Base-by-base conservation (phyloP, 352 stramenopile genomes). In the Phytophthora uliginosa region DNA sequence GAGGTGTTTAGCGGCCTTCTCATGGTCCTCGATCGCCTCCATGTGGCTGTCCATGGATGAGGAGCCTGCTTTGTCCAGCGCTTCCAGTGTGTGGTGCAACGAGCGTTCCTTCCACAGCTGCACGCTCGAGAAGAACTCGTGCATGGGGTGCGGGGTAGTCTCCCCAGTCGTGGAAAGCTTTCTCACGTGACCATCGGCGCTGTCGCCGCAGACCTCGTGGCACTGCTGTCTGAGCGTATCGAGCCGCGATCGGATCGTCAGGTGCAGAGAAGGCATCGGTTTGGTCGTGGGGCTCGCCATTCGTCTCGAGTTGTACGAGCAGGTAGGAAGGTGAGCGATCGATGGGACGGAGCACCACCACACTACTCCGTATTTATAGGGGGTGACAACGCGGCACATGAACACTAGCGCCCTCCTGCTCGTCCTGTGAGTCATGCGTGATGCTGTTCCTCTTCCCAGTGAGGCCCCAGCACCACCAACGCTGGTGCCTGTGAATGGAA, bases 81-180 rank as follows among this genome's bases (percentile, higher is more conserved):
- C 63, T 52, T 88, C 72, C 4, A 92, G 70, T 3, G 79, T 88
- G 51, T 87, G 81, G 28, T 90, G 75, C 24, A 92, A 53, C 12
- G 84, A 89, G 17, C 84, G 69, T 66, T 92, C 84, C 38, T 90
- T 90, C 81, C 82, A 92, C 3, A 88, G 71, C 71, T 92, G 84
- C 13, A 90, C 69, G 20, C 33, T 66, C 20, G 76, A 79, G 22
- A 73, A 71, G 13, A 82, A 64, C 12, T 78, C 65, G 7, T 50
- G 52, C n/a, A 69, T 28, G 38, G 47, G 59, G 20, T 38, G 52
- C 1, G 36, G 12, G 9, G 15, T n/a, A 33, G 28, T 60, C 17
- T 10, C 47, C 18, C 15, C 47, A 45, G 55, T 42, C 51, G 31
- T 59, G 9, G 60, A 60, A 15, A 17, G 1, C 12, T 40, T 58